Evolutionary conservation across 805 yeast genomes (phyloP).

Genomic region (Starmerella scarabaei): DNA sequence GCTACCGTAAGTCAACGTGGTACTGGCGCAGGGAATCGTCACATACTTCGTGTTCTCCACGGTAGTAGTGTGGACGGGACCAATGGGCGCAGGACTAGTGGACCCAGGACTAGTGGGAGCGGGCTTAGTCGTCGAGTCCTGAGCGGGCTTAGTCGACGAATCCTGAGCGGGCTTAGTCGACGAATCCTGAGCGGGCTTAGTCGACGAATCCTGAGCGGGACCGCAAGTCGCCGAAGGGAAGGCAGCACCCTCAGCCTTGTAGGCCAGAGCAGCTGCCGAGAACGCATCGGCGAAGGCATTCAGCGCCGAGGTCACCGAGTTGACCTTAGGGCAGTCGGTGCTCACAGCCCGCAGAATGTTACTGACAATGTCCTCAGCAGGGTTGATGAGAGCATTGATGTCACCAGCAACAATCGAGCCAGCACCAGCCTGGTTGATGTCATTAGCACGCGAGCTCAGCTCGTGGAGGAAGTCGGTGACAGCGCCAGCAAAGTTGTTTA

Average conservation of each 20-base stretch:
- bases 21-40: conserved; percentile 18
- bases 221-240: conserved; percentile 2
- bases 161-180: no score
- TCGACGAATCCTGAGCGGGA: no score
- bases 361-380: conserved; percentile 17
- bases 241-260: conserved; percentile 1
- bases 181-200: no score
- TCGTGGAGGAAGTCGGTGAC: conserved; percentile 15
- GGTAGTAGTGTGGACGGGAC: conserved; percentile 5
- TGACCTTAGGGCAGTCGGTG: conserved; percentile 10
- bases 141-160: background rate
- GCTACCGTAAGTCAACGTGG: conserved; percentile 15
- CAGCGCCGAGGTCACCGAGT: conserved; percentile 7
- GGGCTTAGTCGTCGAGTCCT: background rate
- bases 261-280: conserved; percentile 11
- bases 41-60: conserved; percentile 4
- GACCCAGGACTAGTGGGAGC: background rate
- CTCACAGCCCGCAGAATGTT: conserved; percentile 13
- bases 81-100: conserved; percentile 4
- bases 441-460: conserved; percentile 19
- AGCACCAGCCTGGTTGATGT: conserved; percentile 20
- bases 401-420: conserved; percentile 19
- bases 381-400: conserved; percentile 14
- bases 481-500: conserved; percentile 8
- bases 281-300: conserved; percentile 9